phyloP scores from a whole-genome alignment of 2,329 filamentous ascomycete genomes.

The Botrytis aclada region DNA sequence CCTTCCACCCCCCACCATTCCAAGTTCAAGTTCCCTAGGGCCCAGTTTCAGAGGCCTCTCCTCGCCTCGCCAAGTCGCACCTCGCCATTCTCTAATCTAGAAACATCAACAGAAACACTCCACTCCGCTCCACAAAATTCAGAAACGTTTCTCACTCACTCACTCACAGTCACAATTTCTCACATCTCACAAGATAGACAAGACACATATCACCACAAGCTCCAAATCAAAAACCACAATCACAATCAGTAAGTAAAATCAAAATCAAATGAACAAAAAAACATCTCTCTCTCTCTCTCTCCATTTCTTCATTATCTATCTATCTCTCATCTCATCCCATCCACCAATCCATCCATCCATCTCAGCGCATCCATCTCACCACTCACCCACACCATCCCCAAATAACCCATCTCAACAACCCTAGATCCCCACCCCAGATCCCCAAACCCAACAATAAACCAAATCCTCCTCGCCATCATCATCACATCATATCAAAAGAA shows the following conservation, averaged over 20 bases:
- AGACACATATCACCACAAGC: background rate
- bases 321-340: background rate
- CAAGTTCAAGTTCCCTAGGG: too few species aligned
- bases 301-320: background rate
- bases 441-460: background rate
- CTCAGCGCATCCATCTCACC: background rate
- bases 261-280: background rate
- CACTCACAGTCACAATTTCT: background rate
- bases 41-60: background rate
- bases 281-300: slow-evolving; percentile 4
- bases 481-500: slow-evolving; percentile 6
- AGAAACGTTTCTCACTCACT: background rate
- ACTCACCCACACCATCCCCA: background rate
- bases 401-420: too few species aligned
- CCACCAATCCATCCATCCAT: background rate
- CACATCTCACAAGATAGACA: too few species aligned
- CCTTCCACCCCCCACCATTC: too few species aligned
- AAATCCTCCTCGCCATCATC: background rate
- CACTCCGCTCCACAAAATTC: background rate
- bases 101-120: background rate
- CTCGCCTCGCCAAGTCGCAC: background rate
- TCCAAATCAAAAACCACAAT: background rate
- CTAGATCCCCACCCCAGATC: too few species aligned
- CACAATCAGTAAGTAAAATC: background rate
- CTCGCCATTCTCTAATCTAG: background rate